Conservation (phyloP, 768 basidiomycete species). For the Chalciporus chontae region DNA sequence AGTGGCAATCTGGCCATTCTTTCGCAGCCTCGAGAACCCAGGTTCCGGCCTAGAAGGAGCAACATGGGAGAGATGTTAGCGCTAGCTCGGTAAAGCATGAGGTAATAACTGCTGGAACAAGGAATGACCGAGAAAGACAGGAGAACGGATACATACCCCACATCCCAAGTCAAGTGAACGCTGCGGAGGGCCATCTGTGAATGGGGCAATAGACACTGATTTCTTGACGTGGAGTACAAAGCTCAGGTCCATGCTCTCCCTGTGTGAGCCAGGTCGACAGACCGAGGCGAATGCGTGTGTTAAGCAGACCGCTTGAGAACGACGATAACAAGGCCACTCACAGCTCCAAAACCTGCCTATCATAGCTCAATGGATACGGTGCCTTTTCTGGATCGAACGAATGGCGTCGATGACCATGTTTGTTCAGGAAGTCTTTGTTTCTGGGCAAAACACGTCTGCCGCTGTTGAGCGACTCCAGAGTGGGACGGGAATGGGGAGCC, state of each 20-base stretch:
- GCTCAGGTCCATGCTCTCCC: conserved; percentile 54
- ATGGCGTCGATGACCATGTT: conserved; percentile 64
- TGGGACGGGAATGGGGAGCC: conserved; percentile 13
- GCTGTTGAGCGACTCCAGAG: conserved; percentile 17
- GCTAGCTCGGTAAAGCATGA: neutral
- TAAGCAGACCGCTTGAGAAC: conserved; percentile 5
- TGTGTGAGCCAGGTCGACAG: conserved; percentile 19
- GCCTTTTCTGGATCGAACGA: conserved; percentile 71
- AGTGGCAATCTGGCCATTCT: conserved; percentile 61
- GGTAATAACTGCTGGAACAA: neutral
- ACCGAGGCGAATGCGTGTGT: neutral
- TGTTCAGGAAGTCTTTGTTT: conserved; percentile 55
- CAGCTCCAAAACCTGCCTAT: conserved; percentile 65
- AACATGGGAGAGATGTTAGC: conserved; percentile 1
- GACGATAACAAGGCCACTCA: conserved; percentile 33
- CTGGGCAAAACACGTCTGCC: conserved; percentile 32
- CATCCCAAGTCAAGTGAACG: conserved; percentile 69
- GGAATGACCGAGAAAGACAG: too few species aligned
- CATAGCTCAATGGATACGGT: conserved; percentile 75
- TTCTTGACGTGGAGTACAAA: conserved; percentile 45
- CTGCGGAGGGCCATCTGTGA: conserved; percentile 46
- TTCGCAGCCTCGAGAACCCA: conserved; percentile 75
- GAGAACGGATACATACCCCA: conserved; percentile 52
- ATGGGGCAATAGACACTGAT: conserved; percentile 59
- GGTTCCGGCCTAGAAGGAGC: conserved; percentile 48